Conservation (phyloP, 2,329 filamentous ascomycete species). For the Nemania abortiva region DNA sequence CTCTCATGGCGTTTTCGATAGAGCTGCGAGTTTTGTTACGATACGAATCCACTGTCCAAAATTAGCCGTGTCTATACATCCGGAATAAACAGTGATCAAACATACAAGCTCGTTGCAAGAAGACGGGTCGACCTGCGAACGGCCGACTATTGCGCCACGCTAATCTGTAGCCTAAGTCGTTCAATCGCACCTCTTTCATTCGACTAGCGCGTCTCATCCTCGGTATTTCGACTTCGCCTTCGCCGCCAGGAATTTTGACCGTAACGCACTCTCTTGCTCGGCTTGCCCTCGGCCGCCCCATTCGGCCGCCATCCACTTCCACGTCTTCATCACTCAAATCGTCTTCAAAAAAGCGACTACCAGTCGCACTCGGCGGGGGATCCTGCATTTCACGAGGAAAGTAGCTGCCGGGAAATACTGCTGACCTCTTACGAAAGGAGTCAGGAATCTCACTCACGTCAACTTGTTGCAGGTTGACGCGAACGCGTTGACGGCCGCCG, state of each 20-base stretch:
- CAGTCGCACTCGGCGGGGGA: constrained; percentile 80
- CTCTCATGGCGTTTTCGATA: constrained; percentile 82
- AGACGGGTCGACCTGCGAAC: constrained; percentile 86
- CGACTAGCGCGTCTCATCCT: constrained; percentile 76
- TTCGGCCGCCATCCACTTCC: constrained; percentile 63
- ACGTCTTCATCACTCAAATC: constrained; percentile 70
- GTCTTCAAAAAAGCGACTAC: constrained; percentile 79
- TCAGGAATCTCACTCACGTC: constrained; percentile 97
- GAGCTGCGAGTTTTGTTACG: constrained; percentile 66
- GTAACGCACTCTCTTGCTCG: constrained; percentile 55
- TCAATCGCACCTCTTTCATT: constrained; percentile 87
- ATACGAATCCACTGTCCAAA: constrained; percentile 85
- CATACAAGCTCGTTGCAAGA: constrained; percentile 91
- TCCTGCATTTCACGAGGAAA: constrained; percentile 94
- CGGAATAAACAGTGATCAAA: constrained; percentile 48
- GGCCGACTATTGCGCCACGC: constrained; percentile 95
- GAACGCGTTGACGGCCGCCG: constrained; percentile 83
- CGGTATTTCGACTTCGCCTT: constrained; percentile 80
- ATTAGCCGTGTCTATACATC: constrained; percentile 32
- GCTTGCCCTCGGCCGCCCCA: constrained; percentile 53
- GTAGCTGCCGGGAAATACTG: constrained; percentile 91
- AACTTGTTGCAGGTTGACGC: constrained; percentile 91
- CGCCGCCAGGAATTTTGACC: constrained; percentile 75
- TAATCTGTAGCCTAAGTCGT: constrained; percentile 94
- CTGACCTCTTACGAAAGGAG: constrained; percentile 89